Percentiles rank a stretch among this genome's conserved stretches.
phyloP scores from a whole-genome alignment of 2,329 filamentous ascomycete species.

The Bipolaris gigantea region DNA sequence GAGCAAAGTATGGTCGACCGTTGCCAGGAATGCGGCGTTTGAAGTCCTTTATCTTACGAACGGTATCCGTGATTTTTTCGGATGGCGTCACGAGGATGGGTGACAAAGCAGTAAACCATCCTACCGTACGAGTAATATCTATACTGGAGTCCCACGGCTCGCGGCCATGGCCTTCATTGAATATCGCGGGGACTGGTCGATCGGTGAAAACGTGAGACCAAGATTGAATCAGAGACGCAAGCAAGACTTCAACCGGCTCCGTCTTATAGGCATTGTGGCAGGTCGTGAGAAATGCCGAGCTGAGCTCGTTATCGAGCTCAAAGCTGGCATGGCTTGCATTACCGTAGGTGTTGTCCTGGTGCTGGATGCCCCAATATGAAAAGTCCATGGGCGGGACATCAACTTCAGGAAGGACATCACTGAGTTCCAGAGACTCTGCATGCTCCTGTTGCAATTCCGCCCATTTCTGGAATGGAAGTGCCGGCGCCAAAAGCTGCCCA shows the following conservation, averaged over 20 bases:
- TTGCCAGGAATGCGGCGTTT: conserved; percentile 44
- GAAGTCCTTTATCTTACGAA: conserved; percentile 60
- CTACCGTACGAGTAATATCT: conserved; percentile 61
- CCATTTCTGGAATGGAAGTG: conserved; percentile 46
- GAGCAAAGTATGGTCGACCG: conserved; percentile 52
- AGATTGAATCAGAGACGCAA: conserved; percentile 60
- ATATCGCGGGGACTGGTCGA: conserved; percentile 56
- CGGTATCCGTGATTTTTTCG: conserved; percentile 49
- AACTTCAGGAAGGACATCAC: conserved; percentile 32
- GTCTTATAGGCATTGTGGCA: conserved; percentile 54
- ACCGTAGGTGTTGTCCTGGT: conserved; percentile 43
- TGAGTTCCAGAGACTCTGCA: conserved; percentile 23
- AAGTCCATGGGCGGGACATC: conserved; percentile 39
- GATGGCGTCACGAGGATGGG: conserved; percentile 45
- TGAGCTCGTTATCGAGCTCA: conserved; percentile 30
- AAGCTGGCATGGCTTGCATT: conserved; percentile 42
- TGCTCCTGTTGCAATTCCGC: conserved; percentile 42
- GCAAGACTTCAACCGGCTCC: conserved; percentile 58
- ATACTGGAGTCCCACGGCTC: conserved; percentile 49
- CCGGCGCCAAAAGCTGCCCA: conserved; percentile 36
- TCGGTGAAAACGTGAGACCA: conserved; percentile 60
- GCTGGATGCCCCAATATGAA: conserved; percentile 46
- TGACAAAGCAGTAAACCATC: conserved; percentile 61
- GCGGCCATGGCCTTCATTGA: conserved; percentile 44
- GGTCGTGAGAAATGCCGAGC: conserved; percentile 30